phyloP scores from a whole-genome alignment of 2,329 filamentous ascomycete species.

The Aquanectria penicillioides region DNA sequence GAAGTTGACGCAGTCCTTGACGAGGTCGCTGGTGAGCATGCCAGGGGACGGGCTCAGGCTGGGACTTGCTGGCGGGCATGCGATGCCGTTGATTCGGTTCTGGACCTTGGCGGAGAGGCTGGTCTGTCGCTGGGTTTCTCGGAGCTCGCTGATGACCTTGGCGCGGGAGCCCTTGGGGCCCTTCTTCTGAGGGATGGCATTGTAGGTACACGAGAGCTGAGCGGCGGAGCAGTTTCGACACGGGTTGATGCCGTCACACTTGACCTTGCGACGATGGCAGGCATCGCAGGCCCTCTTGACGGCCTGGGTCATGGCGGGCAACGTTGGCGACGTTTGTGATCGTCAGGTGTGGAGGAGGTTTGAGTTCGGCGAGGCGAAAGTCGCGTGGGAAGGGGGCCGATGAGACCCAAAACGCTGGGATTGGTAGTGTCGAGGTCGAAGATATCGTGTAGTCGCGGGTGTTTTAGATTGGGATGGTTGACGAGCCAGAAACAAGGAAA shows the following conservation, averaged over 20 bases:
- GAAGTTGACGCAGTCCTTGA: slow-evolving; percentile 74
- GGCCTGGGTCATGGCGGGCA: slow-evolving; percentile 54
- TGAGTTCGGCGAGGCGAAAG: slow-evolving; percentile 23
- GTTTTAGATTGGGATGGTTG: slow-evolving; percentile 24
- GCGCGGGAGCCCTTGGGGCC: slow-evolving; percentile 79
- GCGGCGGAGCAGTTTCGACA: slow-evolving; percentile 77
- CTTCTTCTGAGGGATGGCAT: slow-evolving; percentile 80
- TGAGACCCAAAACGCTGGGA: slow-evolving; percentile 9
- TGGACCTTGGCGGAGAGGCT: slow-evolving; percentile 71
- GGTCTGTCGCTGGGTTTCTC: slow-evolving; percentile 74
- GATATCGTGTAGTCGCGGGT: slow-evolving; percentile 14
- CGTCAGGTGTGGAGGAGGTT: slow-evolving; percentile 21
- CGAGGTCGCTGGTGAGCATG: slow-evolving; percentile 68
- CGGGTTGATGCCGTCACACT: slow-evolving; percentile 76
- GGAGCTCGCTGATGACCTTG: slow-evolving; percentile 79
- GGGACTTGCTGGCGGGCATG: slow-evolving; percentile 57
- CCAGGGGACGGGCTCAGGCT: slow-evolving; percentile 66
- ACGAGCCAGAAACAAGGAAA: slow-evolving; percentile 34
- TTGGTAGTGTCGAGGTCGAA: neutral
- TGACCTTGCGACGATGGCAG: slow-evolving; percentile 79
- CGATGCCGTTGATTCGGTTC: slow-evolving; percentile 66
- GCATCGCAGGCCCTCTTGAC: slow-evolving; percentile 75
- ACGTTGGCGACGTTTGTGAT: slow-evolving; percentile 15
- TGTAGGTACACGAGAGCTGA: slow-evolving; percentile 76
- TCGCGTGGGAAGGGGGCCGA: slow-evolving; percentile 9